Evolutionary conservation across 2,329 filamentous ascomycete species (phyloP).

Genomic region (Cladophialophora yegresii): DNA sequence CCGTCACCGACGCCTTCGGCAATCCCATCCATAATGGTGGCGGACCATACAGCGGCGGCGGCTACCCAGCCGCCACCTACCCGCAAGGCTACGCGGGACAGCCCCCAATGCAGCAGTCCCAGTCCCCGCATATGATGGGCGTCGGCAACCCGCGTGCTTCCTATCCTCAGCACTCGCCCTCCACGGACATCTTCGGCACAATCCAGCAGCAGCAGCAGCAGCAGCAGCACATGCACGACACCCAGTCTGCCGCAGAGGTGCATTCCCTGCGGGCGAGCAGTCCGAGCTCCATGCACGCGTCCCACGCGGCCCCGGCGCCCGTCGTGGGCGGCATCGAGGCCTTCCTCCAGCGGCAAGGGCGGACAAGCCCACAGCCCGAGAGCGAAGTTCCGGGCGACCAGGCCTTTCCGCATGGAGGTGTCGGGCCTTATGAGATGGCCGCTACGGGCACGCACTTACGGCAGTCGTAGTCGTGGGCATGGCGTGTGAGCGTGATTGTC

Average conservation of each 20-base stretch:
- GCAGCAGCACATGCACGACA: slow-evolving; percentile 2
- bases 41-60: neutral
- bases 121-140: slow-evolving; percentile 1
- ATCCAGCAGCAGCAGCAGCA: no score
- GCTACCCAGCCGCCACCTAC: neutral
- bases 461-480: neutral
- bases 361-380: slow-evolving; percentile 22
- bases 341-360: slow-evolving; percentile 20
- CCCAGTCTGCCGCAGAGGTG: neutral
- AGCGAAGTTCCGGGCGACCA: slow-evolving; percentile 7
- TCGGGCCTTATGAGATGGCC: slow-evolving; percentile 13
- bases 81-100: neutral
- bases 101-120: slow-evolving; percentile 7
- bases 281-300: slow-evolving; percentile 11
- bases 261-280: slow-evolving; percentile 19
- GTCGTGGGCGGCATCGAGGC: slow-evolving; percentile 17
- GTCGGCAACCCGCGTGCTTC: neutral
- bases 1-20: slow-evolving; percentile 24
- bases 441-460: slow-evolving; percentile 6
- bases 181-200: slow-evolving; percentile 20
- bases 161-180: slow-evolving; percentile 7
- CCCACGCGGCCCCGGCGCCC: neutral
- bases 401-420: neutral
- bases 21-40: slow-evolving; percentile 11
- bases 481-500: neutral